Evolutionary conservation across 2,329 filamentous ascomycete genomes (phyloP).

Genomic region (Phialophora macrospora): DNA sequence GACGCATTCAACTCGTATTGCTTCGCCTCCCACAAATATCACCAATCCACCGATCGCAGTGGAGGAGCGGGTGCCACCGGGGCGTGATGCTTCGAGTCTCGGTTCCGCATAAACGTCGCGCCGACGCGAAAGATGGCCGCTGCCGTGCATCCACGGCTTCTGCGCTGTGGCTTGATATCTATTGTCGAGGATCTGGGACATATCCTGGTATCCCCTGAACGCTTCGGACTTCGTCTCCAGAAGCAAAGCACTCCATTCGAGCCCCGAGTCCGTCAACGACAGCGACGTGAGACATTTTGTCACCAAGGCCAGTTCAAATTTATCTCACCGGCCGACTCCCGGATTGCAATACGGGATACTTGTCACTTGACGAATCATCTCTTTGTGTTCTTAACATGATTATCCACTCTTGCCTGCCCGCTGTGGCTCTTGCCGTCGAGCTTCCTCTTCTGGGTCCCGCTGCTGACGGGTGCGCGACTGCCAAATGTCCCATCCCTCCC

Average conservation of each 20-base stretch:
- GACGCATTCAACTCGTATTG: neutral
- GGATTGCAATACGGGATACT: slow-evolving; percentile 1
- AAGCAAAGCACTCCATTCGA: slow-evolving; percentile 2
- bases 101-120: neutral
- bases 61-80: too few relatives aligned
- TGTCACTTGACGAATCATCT: neutral
- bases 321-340: slow-evolving; percentile 32
- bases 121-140: neutral
- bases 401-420: slow-evolving; percentile 4
- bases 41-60: too few relatives aligned
- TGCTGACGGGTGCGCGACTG: neutral
- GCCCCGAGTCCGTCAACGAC: neutral
- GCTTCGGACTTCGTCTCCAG: slow-evolving; percentile 6
- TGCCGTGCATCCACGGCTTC: neutral
- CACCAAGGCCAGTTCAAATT: slow-evolving; percentile 1
- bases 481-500: neutral
- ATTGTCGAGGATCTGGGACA: neutral
- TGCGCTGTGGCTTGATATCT: neutral
- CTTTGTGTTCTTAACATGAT: slow-evolving; percentile 11
- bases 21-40: neutral
- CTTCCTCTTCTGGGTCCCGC: slow-evolving; percentile 9
- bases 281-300: neutral
- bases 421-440: neutral
- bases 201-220: neutral
- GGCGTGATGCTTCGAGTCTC: too few relatives aligned